Base-by-base conservation (phyloP, 2,329 filamentous ascomycete genomes). In the Beauveria rudraprayagi region DNA sequence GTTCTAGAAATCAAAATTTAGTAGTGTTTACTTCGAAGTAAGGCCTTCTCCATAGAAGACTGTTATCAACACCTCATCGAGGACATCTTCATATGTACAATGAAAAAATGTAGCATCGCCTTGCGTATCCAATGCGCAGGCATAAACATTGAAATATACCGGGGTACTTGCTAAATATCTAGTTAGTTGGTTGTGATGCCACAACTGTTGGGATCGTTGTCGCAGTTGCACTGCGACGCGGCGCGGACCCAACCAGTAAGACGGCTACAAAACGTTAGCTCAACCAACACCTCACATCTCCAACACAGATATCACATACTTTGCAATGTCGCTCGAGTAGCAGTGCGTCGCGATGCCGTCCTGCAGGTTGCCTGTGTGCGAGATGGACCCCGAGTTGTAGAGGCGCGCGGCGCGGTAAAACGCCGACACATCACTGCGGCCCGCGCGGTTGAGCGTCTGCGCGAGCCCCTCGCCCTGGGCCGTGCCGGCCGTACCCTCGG, bases 261-360 rank as follows among this genome's bases (percentile, higher is more conserved):
- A 50, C 65, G 63, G 57, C 66, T 67, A n/a, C 17, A 6, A 5
- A 1, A 10, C 6, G 24, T 61, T 44, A 61, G 50, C 28, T 19
- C 19, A 40, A 28, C 46, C 16, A 10, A 43, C 9, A 5, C 14
- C n/a, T 10, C 14, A 1, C 47, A 10, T 40, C 5, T 22, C 11
- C 3, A 37, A 37, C 34, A 5, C 34, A 37, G 11, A 2, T 14
- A 5, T 37, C 11, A 37, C 34, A 4, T 47, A 61, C 60, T 63
- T 63, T 52, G 81, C 80, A 64, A 83, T 71, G 63, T 83, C 80
- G 19, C 71, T 75, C 9, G 75, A 72, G 67, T 83, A 83, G 71
- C 79, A 82, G 63, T 75, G 73, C 19, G 78, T 80, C 37, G 73
- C 75, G 67, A 78, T 71, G 50, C 76, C 76, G 59, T 72, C 70